Evolutionary conservation across 2,329 filamentous ascomycete genomes (phyloP), one percentile per base, ranked within the genome.

Genomic region (Pyricularia sp.): DNA sequence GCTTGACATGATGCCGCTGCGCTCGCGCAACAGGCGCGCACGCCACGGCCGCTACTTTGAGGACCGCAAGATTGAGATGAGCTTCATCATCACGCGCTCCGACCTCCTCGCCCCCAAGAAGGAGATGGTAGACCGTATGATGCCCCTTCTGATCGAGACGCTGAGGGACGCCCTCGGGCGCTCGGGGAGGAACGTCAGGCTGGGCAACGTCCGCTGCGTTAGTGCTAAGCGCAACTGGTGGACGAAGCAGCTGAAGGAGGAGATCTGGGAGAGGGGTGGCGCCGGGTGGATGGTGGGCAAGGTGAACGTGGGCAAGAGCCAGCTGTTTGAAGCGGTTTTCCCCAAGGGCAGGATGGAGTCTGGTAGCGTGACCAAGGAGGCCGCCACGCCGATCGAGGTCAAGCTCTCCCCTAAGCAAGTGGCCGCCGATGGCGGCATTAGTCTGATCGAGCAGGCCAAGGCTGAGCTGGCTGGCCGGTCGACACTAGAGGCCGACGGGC

Each of bases 261-360:
- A 93, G 62, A 92, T 99, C 61, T 93, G 87, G 82, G 78, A 86
- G 59, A 84, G 90, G 62, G 92, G 91, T 4, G 93, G 93, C 4
- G 94, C 88, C 19, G 88, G 90, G 19, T 99, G 94, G 93, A 88
- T 99, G 81, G 89, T 99, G 2, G 94, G 94, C n/a, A 97, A 96
- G 75, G 91, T 92, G 68, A 99, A 99, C 72, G 96, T 97, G 2
- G 96, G 94, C 28, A 99, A 99, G 77, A 97, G 93, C 70, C 88
- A 89, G 72, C 82, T 99, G 2, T 96, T 97, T 67, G 88, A 94
- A 70, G 84, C 87, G 4, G 86, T 97, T 8, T 96, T 93, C 71
- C 93, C 96, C 4, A 93, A 89, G 79, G 87, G 86, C 30, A 81
- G 81, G 44, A 82, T 80, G 77, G 79, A 76, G 12, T 72, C 72